Evolutionary conservation across 345 rosid genomes (phyloP), one percentile per base, ranked within the genome.

Genomic region (Gossypium stocksii): DNA sequence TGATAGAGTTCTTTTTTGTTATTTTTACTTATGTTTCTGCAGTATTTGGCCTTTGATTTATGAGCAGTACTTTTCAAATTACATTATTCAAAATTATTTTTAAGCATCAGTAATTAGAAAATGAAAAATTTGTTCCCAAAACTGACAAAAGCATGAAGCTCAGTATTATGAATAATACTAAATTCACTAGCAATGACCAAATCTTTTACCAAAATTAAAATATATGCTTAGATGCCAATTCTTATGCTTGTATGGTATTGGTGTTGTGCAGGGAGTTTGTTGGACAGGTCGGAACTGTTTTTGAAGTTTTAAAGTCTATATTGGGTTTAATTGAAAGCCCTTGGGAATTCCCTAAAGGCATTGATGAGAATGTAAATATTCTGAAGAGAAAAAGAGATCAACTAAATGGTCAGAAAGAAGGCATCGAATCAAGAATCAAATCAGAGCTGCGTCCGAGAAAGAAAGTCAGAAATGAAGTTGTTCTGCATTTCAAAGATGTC

Each of bases 371-470:
- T 14, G 65, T 60, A 16, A 15, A 14, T 5, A 60, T 27, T 27
- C 43, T 60, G n/a, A 60, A 60, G 65, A 60, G 65, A 60, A 60
- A 60, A 60, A 60, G 65, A 14, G 65, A 60, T 29, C 10, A 60
- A 60, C 19, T 60, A 15, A 60, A 27, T 0, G 43, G 43, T 60
- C 43, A 25, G 43, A 27, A 60, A 25, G 65, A 60, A 27, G 65
- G 27, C 2, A 27, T 19, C 0, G 8, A 3, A 29, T 25, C 11
- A 29, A 60, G 65, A 60, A 60, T 60, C 38, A 14, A 16, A 27
- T 1, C 19, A 0, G 43, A 60, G 65, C 4, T 20, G 15, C 57
- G 5, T 19, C 20, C 63, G 1, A 59, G 65, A 27, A 60, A 60
- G 65, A 27, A 25, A 20, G 27, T 56, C 60, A 59, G 23, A 43